Percentiles rank a stretch among this genome's conserved stretches.
These are phyloP conservation scores for Pyronema omphalodes DNA, from an alignment of 495 filamentous ascomycete species.

Conservation along the genomic window DNA sequence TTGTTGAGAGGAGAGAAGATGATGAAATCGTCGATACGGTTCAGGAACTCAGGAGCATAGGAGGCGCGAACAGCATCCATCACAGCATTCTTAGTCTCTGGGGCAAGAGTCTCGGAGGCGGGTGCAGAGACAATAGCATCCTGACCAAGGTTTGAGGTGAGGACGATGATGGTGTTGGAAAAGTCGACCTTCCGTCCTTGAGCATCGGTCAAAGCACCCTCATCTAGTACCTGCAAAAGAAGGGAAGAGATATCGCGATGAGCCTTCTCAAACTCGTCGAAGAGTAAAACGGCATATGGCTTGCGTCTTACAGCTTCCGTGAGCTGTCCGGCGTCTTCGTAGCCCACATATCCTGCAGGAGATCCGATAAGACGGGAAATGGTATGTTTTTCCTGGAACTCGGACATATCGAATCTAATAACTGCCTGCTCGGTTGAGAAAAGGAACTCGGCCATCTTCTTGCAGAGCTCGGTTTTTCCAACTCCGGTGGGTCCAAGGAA, in stretches of 20 bases:
- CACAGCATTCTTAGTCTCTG: slow-evolving; percentile 53
- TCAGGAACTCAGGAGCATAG: slow-evolving; percentile 89
- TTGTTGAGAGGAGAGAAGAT: slow-evolving; percentile 71
- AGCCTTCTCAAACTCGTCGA: slow-evolving; percentile 96
- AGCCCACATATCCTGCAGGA: slow-evolving; percentile 87
- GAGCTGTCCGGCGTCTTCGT: slow-evolving; percentile 90
- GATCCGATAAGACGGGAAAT: slow-evolving; percentile 81
- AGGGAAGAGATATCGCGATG: slow-evolving; percentile 87
- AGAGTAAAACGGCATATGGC: slow-evolving; percentile 83
- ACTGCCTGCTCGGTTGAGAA: slow-evolving; percentile 85
- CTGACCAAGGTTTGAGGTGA: slow-evolving; percentile 84
- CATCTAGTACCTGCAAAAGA: slow-evolving; percentile 89
- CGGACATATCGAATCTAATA: slow-evolving; percentile 89
- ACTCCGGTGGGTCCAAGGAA: slow-evolving; percentile 94
- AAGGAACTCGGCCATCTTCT: slow-evolving; percentile 81
- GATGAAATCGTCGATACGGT: slow-evolving; percentile 93
- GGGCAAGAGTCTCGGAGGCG: slow-evolving; percentile 30
- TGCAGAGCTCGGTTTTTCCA: slow-evolving; percentile 93
- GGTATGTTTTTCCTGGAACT: slow-evolving; percentile 95
- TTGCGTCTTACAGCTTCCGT: slow-evolving; percentile 91
- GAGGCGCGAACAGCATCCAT: slow-evolving; percentile 66
- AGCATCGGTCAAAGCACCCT: slow-evolving; percentile 86
- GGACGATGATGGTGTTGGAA: slow-evolving; percentile 83
- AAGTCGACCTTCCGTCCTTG: slow-evolving; percentile 96
- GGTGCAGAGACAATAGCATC: slow-evolving; percentile 52